Base-by-base conservation (phyloP, 441 rosid species). In the Omphalea diandra region DNA sequence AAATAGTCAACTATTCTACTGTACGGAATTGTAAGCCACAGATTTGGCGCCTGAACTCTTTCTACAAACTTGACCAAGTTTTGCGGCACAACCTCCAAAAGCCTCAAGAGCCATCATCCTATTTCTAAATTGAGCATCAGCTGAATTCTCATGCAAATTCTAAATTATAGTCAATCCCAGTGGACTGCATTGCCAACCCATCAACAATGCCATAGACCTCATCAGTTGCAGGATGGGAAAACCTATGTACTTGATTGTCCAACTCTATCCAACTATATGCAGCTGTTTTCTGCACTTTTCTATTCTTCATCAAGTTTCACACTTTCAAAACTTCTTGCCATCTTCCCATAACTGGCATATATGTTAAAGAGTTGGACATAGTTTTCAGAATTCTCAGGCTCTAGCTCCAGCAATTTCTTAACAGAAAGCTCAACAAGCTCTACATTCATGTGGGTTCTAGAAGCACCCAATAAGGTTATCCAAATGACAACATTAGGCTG, bases 221-320 rank as follows among this genome's bases (percentile, higher is more conserved):
- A 12, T 22, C 46, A 49, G 27, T 32, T 66, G 59, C 59, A 35
- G 58, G 33, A 66, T 66, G 59, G n/a, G 31, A 65, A 55, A 65
- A 35, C 58, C 36, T 50, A 17, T 65, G 69, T 18, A 50, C 69
- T 65, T 65, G 14, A 24, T 65, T 50, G 33, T 63, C 67, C 38
- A 63, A 41, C 35, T 63, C 67, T 63, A 63, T 66, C 59, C 69
- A 66, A 47, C 69, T 35, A 50, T 32, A 50, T 32, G 58, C 59
- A 33, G 47, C 47, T 49, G 11, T 33, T 65, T 65, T 50, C 59
- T 49, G 44, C 57, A 65, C 29, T 49, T 26, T 50, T n/a, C 20
- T 65, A 33, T 35, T 44, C 54, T 65, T 50, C 69, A 50, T 33
- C 43, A 50, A 33, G 46, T 49, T 65, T 11, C 57, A 29, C 59